Conservation (phyloP, 306 rosid genomes). For the Myrica gale region DNA sequence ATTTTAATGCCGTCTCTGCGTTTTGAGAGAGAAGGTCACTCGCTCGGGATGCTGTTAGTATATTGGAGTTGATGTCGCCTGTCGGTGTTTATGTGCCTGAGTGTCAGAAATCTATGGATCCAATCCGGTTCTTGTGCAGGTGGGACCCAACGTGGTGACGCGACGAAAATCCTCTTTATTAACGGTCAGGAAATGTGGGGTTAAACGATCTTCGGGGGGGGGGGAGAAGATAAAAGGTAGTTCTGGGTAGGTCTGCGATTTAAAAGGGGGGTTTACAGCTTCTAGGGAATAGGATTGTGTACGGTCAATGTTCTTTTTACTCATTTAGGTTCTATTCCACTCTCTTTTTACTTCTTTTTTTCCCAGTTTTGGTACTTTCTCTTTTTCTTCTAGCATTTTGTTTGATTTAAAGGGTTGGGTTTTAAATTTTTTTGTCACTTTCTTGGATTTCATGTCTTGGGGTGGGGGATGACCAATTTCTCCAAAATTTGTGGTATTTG, state of each 20-base stretch:
- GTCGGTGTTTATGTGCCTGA: too few species aligned
- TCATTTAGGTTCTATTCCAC: neutral
- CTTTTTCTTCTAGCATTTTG: neutral
- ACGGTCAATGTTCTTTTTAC: constrained; percentile 29
- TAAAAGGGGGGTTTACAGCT: neutral
- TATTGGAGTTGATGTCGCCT: neutral
- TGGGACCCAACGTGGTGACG: constrained; percentile 1
- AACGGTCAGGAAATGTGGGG: neutral
- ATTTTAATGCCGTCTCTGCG: neutral
- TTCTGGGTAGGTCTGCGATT: neutral
- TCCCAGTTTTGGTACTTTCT: neutral
- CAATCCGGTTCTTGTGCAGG: too few species aligned
- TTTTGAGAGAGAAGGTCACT: too few species aligned
- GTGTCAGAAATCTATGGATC: too few species aligned
- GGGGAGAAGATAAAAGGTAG: neutral
- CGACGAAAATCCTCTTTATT: neutral
- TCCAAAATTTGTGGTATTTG: too few species aligned
- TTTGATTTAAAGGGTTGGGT: neutral
- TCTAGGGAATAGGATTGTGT: constrained; percentile 16
- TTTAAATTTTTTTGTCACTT: neutral
- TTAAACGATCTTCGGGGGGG: too few species aligned
- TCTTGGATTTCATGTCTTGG: neutral
- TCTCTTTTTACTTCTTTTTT: neutral
- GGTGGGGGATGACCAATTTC: too few species aligned
- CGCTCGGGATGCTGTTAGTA: neutral